These are phyloP conservation scores for Scedosporium boydii DNA, from an alignment of 2,329 filamentous ascomycete genomes.

Conservation along the genomic window DNA sequence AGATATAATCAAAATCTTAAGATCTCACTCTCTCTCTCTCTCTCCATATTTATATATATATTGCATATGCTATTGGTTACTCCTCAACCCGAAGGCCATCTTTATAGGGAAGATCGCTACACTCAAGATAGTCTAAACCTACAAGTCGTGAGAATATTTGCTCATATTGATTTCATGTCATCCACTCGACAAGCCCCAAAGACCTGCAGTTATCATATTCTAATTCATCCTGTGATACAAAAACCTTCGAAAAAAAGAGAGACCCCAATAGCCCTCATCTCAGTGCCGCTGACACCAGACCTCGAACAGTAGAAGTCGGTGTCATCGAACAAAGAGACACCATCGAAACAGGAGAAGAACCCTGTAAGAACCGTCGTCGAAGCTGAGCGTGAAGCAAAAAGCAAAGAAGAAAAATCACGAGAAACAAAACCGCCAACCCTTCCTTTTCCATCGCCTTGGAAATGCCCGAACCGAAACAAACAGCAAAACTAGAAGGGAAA, in stretches of 20 bases:
- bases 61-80: too few species aligned
- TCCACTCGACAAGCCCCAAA: neutral
- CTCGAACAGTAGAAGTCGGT: neutral
- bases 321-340: neutral
- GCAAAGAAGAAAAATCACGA: neutral
- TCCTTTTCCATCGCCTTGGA: neutral
- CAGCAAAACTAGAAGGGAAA: neutral
- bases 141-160: neutral
- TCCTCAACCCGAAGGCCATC: too few species aligned
- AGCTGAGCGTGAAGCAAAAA: neutral
- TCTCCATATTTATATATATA: too few species aligned
- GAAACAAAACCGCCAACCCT: neutral
- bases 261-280: neutral
- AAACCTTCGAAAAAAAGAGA: neutral
- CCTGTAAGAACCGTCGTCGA: neutral
- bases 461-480: neutral
- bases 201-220: neutral
- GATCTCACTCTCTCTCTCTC: too few species aligned
- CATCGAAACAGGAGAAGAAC: neutral
- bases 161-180: neutral
- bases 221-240: neutral
- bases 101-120: too few species aligned
- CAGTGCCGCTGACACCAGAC: neutral
- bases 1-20: too few species aligned
- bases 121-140: too few species aligned